phyloP scores from a whole-genome alignment of 2,329 filamentous ascomycete genomes.

The Fusarium neocosmosporiellum region DNA sequence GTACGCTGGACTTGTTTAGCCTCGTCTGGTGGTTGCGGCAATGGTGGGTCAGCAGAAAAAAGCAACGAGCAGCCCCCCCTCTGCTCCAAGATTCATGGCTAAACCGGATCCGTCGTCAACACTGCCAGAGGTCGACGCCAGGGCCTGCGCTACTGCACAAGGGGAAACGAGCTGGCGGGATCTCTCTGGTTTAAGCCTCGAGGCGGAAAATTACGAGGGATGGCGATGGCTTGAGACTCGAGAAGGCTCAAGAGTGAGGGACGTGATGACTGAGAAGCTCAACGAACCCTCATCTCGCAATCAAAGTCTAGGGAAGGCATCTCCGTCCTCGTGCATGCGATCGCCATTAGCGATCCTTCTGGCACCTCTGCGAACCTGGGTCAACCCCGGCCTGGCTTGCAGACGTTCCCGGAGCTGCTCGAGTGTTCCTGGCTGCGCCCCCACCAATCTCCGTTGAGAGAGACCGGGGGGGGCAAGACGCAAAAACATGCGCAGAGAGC shows the following conservation, averaged over 20 bases:
- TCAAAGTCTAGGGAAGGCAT: background rate
- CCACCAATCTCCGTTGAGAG: conserved; percentile 36
- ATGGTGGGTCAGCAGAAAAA: conserved; percentile 21
- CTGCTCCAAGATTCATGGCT: conserved; percentile 27
- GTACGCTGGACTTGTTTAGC: conserved; percentile 5
- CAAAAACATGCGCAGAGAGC: background rate
- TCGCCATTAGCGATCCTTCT: conserved; percentile 7
- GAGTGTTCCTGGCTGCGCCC: conserved; percentile 17
- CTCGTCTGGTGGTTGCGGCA: conserved; percentile 23
- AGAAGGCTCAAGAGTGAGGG: background rate
- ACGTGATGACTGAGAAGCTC: background rate
- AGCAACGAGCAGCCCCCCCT: background rate
- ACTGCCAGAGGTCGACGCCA: conserved; percentile 12
- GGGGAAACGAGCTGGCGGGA: conserved; percentile 5
- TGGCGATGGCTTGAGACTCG: background rate
- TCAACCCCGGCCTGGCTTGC: conserved; percentile 18
- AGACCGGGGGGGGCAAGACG: background rate
- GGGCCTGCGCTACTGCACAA: conserved; percentile 16
- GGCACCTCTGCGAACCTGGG: conserved; percentile 9
- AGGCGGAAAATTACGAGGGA: background rate
- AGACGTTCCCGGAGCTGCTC: conserved; percentile 20
- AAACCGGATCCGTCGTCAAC: conserved; percentile 35
- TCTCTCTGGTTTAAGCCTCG: background rate
- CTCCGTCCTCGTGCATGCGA: conserved; percentile 1
- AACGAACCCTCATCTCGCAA: conserved; percentile 7